phyloP scores from a whole-genome alignment of 805 yeast species.

The Teunomyces barrocoloradensis region DNA sequence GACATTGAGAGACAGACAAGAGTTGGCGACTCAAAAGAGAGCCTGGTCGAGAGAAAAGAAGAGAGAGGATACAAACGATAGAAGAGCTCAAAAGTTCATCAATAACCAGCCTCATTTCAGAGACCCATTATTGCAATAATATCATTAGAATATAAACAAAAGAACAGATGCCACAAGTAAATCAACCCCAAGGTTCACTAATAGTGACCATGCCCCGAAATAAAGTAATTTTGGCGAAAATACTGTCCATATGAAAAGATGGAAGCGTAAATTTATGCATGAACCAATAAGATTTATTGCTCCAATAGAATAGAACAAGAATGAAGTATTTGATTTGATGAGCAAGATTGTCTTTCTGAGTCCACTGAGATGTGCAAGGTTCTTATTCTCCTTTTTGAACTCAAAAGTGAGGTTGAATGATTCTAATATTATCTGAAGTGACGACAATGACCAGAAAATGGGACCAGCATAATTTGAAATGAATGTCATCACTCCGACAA shows the following conservation, averaged over 20 bases:
- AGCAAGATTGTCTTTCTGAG: slow-evolving; percentile 35
- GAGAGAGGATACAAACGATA: slow-evolving; percentile 49
- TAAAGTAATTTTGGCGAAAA: slow-evolving; percentile 90
- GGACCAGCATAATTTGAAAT: slow-evolving; percentile 85
- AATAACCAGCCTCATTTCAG: slow-evolving; percentile 77
- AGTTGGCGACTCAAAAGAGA: slow-evolving; percentile 46
- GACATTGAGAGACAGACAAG: slow-evolving; percentile 35
- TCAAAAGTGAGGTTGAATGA: slow-evolving; percentile 16
- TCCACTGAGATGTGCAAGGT: slow-evolving; percentile 15
- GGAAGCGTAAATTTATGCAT: slow-evolving; percentile 74
- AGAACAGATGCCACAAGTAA: slow-evolving; percentile 7
- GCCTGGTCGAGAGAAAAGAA: slow-evolving; percentile 57
- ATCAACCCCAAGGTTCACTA: slow-evolving; percentile 42
- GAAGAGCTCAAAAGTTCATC: slow-evolving; percentile 64
- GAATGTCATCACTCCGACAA: slow-evolving; percentile 78
- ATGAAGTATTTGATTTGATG: slow-evolving; percentile 33
- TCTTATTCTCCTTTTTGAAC: slow-evolving; percentile 7
- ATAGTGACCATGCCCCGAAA: slow-evolving; percentile 69
- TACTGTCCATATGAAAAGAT: slow-evolving; percentile 95
- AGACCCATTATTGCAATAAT: slow-evolving; percentile 29
- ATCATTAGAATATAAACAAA: slow-evolving; percentile 5
- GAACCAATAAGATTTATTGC: slow-evolving; percentile 62
- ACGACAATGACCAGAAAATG: slow-evolving; percentile 69
- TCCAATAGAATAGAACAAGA: slow-evolving; percentile 57
- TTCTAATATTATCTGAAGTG: slow-evolving; percentile 41